These are phyloP conservation scores for Casaregolazyma lundiana DNA, from an alignment of 1,139 yeast genomes.

Conservation along the genomic window DNA sequence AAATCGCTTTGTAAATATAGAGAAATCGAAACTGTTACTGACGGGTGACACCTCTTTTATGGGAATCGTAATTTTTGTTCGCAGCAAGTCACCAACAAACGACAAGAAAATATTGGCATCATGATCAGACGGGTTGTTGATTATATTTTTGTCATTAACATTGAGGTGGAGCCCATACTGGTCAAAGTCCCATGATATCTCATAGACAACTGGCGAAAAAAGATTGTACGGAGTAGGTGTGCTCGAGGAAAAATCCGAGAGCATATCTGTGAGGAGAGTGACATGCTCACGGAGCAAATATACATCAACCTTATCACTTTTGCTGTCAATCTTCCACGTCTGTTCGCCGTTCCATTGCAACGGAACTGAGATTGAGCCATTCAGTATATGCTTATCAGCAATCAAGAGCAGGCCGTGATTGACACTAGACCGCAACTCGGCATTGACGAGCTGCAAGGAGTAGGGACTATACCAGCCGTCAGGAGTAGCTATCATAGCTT, in stretches of 20 bases:
- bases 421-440: constrained; percentile 76
- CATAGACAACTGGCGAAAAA: constrained; percentile 66
- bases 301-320: constrained; percentile 49
- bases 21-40: constrained; percentile 52
- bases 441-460: constrained; percentile 45
- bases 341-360: constrained; percentile 77
- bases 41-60: constrained; percentile 55
- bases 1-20: constrained; percentile 54
- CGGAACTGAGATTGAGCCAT: constrained; percentile 63
- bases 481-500: constrained; percentile 51
- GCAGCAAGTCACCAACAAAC: constrained; percentile 60
- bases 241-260: constrained; percentile 74
- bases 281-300: constrained; percentile 84
- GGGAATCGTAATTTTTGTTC: constrained; percentile 52
- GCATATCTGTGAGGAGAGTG: constrained; percentile 64
- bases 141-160: constrained; percentile 81
- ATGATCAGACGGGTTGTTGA: constrained; percentile 82
- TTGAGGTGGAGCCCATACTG: constrained; percentile 64
- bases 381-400: constrained; percentile 55
- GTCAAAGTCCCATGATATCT: constrained; percentile 54
- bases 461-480: constrained; percentile 59
- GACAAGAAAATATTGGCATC: constrained; percentile 73
- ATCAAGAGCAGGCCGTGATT: constrained; percentile 76
- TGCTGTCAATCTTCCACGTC: constrained; percentile 57
- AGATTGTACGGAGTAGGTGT: constrained; percentile 65